Conservation (phyloP, 1,139 yeast genomes). For the Sugiyamaella neomexicana region DNA sequence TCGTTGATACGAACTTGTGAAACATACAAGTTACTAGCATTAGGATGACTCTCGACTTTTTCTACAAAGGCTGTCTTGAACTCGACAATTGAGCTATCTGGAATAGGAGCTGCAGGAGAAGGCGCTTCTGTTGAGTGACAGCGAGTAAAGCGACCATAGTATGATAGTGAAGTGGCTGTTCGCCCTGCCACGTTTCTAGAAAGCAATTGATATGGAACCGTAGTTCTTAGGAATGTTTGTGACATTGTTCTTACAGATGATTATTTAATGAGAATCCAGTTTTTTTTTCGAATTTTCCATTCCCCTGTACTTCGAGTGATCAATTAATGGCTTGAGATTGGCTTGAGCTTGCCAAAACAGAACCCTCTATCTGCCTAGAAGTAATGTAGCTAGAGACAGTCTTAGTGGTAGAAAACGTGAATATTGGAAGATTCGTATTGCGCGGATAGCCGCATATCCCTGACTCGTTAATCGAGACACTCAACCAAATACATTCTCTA, state of each 20-base stretch:
- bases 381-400: too few species aligned
- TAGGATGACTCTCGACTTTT: conserved; percentile 48
- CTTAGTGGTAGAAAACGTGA: too few species aligned
- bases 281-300: too few species aligned
- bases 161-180: too few species aligned
- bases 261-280: too few species aligned
- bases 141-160: not conserved
- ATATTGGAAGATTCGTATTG: too few species aligned
- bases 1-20: conserved; percentile 45
- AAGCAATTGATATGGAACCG: not conserved
- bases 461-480: not conserved
- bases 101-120: not conserved
- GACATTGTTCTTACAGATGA: not conserved
- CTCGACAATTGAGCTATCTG: conserved; percentile 13
- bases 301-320: too few species aligned
- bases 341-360: too few species aligned
- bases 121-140: not conserved
- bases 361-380: too few species aligned
- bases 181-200: not conserved
- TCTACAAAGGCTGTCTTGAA: conserved; percentile 50
- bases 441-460: not conserved
- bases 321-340: too few species aligned
- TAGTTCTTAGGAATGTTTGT: not conserved
- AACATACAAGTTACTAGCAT: conserved; percentile 57
- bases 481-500: too few species aligned